Evolutionary conservation across 169 alveolate species (phyloP).

Genomic region (Eimeria zaria): DNA sequence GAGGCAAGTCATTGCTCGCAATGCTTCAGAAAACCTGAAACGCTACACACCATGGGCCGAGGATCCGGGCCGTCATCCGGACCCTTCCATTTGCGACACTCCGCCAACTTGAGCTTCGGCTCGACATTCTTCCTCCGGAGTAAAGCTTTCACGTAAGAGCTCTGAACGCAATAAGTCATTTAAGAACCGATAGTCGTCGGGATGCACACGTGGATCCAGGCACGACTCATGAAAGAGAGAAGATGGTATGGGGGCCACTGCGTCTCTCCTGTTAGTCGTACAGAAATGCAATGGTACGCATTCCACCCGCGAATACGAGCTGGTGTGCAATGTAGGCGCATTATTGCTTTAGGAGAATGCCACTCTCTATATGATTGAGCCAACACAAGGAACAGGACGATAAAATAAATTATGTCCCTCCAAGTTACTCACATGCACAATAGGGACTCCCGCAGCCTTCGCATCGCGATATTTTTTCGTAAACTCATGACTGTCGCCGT

Average conservation of each 20-base stretch:
- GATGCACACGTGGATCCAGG: neutral
- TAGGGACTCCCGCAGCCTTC: constrained; percentile 78
- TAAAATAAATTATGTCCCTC: neutral
- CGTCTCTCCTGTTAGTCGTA: neutral
- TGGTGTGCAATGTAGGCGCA: neutral
- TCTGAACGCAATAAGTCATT: constrained; percentile 36
- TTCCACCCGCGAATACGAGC: neutral
- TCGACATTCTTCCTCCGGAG: constrained; percentile 48
- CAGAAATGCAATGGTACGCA: neutral
- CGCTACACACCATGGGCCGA: constrained; percentile 46
- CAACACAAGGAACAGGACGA: neutral
- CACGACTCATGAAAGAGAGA: neutral
- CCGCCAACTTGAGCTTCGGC: constrained; percentile 66
- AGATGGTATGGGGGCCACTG: neutral
- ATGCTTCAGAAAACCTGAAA: neutral
- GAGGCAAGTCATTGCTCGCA: too few relatives aligned
- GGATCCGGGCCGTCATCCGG: constrained; percentile 44
- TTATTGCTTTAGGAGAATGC: neutral
- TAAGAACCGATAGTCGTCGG: neutral
- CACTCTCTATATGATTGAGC: neutral
- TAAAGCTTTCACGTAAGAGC: constrained; percentile 68
- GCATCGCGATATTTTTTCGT: constrained; percentile 81
- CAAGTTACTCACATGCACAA: constrained; percentile 69
- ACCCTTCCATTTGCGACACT: constrained; percentile 68
- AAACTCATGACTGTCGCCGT: constrained; percentile 44